Evolutionary conservation across 768 basidiomycete species (phyloP), one percentile per base, ranked within the genome.

Genomic region (Mycena crocata): DNA sequence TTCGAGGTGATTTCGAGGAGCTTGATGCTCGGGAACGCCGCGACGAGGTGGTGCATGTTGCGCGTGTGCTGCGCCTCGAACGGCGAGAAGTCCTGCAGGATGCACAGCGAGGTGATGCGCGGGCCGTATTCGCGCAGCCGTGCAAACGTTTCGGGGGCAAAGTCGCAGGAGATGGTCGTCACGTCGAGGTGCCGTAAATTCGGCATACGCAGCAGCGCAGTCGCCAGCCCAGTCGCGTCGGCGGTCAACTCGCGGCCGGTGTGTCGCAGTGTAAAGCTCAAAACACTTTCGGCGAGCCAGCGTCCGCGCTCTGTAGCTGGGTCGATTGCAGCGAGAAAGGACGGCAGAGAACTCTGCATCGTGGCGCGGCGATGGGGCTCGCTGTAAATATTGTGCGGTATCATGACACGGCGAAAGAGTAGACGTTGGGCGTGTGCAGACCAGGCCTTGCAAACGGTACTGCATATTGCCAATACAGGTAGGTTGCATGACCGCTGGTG

Each of bases 361-460:
- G 28, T 34, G 7, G 31, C 69, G 21, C 61, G 42, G 12, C 37
- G 51, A 48, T 60, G 31, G 10, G 65, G 69, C 7, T 52, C 40
- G 23, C 40, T 34, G 52, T 70, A 66, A 10, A 67, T 44, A 39
- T 67, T 70, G 42, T 60, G n/a, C 5, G 69, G 69, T 2, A 86
- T 77, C 37, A 73, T 72, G 57, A 85, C 76, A 50, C 77, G 78
- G 46, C 76, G 79, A 72, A 85, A 86, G 64, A 85, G 79, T 28
- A 84, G 79, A 42, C 77, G 80, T 62, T 86, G 85, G 5, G 82
- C 77, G 59, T 78, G 76, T n/a, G 71, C 58, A 7, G 83, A 79
- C 84, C 85, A 86, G 39, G 75, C 77, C 66, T 71, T 78, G 78
- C 79, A 84, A 31, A 86, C 81, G 48, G 82, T 76, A 1, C 82